phyloP scores from a whole-genome alignment of 768 basidiomycete genomes.

The Dentipellis fragilis region DNA sequence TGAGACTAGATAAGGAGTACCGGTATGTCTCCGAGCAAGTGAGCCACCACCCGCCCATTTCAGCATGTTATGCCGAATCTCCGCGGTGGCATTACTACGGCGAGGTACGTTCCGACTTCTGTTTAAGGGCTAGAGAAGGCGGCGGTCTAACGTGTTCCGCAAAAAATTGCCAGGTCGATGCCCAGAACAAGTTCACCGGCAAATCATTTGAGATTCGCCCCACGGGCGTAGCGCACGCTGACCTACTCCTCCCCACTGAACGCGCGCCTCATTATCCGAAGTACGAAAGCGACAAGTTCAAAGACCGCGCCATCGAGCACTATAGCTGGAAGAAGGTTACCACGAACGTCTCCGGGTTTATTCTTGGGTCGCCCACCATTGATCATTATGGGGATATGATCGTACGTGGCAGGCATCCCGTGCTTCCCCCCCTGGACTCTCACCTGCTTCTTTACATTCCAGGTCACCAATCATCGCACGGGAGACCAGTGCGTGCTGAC shows the following conservation, averaged over 20 bases:
- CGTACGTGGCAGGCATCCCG: constrained; percentile 35
- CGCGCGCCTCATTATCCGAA: constrained; percentile 55
- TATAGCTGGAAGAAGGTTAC: constrained; percentile 96
- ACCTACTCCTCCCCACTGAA: constrained; percentile 65
- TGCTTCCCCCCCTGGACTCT: not conserved
- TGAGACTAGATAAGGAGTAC: constrained; percentile 77
- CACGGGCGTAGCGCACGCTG: constrained; percentile 87
- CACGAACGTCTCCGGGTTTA: constrained; percentile 86
- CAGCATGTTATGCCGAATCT: constrained; percentile 90
- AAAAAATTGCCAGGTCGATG: constrained; percentile 58
- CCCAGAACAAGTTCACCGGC: constrained; percentile 94
- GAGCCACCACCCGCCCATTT: constrained; percentile 94
- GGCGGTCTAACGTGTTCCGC: not conserved
- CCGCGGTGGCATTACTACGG: constrained; percentile 87
- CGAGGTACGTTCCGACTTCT: constrained; percentile 40
- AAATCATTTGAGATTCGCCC: constrained; percentile 95
- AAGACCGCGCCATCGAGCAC: constrained; percentile 62
- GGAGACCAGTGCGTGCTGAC: constrained; percentile 80
- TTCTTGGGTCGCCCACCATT: constrained; percentile 63
- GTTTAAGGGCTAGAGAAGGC: not conserved
- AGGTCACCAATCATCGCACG: constrained; percentile 87
- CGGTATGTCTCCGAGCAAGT: constrained; percentile 95
- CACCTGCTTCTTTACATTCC: not conserved
- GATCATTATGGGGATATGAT: constrained; percentile 81
- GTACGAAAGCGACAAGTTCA: constrained; percentile 21